Evolutionary conservation across 2,329 filamentous ascomycete genomes (phyloP), one percentile per base, ranked within the genome.

Genomic region (Sporothrix curviconia): DNA sequence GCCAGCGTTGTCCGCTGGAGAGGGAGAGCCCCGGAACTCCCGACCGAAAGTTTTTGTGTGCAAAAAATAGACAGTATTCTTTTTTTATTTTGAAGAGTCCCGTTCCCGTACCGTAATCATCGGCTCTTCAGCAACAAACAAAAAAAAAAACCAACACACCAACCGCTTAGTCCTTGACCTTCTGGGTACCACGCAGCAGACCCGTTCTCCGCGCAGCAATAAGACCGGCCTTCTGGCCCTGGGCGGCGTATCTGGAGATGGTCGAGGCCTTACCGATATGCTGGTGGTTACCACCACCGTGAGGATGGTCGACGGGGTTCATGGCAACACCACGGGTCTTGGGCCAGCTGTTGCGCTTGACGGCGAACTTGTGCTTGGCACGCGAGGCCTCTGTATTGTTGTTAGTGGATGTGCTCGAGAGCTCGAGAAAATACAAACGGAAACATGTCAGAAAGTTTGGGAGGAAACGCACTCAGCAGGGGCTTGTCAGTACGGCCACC

Each of bases 261-360:
- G 94, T 99, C 68, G 94, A 99, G 72, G 94, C 94, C 83, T 99
- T 97, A 89, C 94, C 92, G 74, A 96, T 96, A 81, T 99, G 94
- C 85, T 99, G 94, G 80, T 99, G 94, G 87, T 99, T 97, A 96
- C 94, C 81, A 90, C 87, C 89, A 89, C 89, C 89, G 87, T 94
- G 89, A 78, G 89, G 89, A 86, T 99, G 94, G 82, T 99, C 94
- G 73, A 99, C 94, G 72, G 94, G 94, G 84, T 99, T 99, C 94
- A 99, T 99, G 80, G 94, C 94, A 87, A 99, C 94, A 96, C 94
- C 94, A 94, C 94, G 92, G 85, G 94, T 99, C 90, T 95, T 96
- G 81, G 94, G 94, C 94, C 94, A 99, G 75, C 86, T 92, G 90
- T 99, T 97, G 76, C 94, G 91, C 91, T 99, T 99, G 82, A 96